Evolutionary conservation across 2,329 filamentous ascomycete species (phyloP).

Genomic region (Coleophoma crateriformis): DNA sequence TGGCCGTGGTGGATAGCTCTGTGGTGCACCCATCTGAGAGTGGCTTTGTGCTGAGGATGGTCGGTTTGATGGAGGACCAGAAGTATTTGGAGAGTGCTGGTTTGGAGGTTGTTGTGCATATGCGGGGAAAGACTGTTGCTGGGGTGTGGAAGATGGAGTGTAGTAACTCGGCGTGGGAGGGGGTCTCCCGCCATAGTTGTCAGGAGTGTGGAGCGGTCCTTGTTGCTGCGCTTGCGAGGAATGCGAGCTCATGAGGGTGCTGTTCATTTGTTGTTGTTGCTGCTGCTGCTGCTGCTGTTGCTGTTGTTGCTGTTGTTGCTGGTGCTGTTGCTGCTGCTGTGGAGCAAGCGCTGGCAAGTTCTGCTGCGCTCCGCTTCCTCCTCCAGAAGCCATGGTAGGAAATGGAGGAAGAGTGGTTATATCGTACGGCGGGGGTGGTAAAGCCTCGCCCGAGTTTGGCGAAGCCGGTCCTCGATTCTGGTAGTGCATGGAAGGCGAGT

Average conservation of each 20-base stretch:
- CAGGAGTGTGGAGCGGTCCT: slow-evolving; percentile 52
- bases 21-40: slow-evolving; percentile 48
- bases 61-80: slow-evolving; percentile 31
- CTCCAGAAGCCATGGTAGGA: slow-evolving; percentile 50
- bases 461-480: slow-evolving; percentile 49
- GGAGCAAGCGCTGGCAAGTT: slow-evolving; percentile 31
- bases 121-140: slow-evolving; percentile 38
- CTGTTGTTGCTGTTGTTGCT: slow-evolving; percentile 20
- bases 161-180: slow-evolving; percentile 56
- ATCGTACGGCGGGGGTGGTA: slow-evolving; percentile 65
- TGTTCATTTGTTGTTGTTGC: slow-evolving; percentile 30
- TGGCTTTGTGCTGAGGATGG: slow-evolving; percentile 29
- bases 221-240: slow-evolving; percentile 42
- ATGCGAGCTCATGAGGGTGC: slow-evolving; percentile 42
- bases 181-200: slow-evolving; percentile 48
- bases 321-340: slow-evolving; percentile 25
- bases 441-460: slow-evolving; percentile 53
- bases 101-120: slow-evolving; percentile 45
- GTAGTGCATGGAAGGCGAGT: slow-evolving; percentile 48
- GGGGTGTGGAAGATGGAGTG: slow-evolving; percentile 41
- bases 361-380: slow-evolving; percentile 29
- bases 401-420: slow-evolving; percentile 58
- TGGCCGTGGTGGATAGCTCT: slow-evolving; percentile 40
- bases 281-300: slow-evolving; percentile 10
- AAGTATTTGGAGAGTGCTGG: slow-evolving; percentile 34